Conservation (phyloP, 345 rosid species). For the Citrus australasica region DNA sequence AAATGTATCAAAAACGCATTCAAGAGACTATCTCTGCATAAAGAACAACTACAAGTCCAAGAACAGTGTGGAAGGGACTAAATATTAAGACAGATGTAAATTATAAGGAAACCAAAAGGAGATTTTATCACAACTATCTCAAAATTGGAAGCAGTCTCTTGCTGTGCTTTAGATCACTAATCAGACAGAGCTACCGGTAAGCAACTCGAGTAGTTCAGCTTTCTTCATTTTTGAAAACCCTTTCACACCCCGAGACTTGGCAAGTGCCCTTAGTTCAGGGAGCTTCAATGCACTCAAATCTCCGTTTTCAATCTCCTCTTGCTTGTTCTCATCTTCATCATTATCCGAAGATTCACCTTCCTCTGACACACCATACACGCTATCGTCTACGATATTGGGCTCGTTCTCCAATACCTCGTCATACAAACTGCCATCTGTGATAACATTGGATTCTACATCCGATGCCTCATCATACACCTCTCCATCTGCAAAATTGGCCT, state of each 20-base stretch:
- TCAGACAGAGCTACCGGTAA: conserved; percentile 32
- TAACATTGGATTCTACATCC: conserved; percentile 25
- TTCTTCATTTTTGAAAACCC: conserved; percentile 90
- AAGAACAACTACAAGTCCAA: background rate
- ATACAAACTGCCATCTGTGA: conserved; percentile 23
- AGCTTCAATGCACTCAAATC: conserved; percentile 67
- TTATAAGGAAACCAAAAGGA: conserved; percentile 7
- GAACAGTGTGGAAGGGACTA: background rate
- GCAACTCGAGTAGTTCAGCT: conserved; percentile 54
- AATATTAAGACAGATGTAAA: background rate
- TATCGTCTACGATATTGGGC: conserved; percentile 22
- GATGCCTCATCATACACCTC: conserved; percentile 25
- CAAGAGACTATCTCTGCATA: background rate
- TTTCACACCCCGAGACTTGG: conserved; percentile 76
- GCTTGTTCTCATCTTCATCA: conserved; percentile 27
- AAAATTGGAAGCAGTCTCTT: background rate
- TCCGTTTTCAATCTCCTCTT: conserved; percentile 20
- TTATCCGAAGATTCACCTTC: conserved; percentile 17
- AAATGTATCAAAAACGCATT: background rate
- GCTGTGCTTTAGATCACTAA: conserved; percentile 10
- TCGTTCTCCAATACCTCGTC: conserved; percentile 18
- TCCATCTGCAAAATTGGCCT: conserved; percentile 22
- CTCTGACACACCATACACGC: conserved; percentile 16
- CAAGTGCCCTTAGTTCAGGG: conserved; percentile 62
- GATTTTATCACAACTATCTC: conserved; percentile 14